Base-by-base conservation (phyloP, 768 basidiomycete species). In the Suillus lakei region DNA sequence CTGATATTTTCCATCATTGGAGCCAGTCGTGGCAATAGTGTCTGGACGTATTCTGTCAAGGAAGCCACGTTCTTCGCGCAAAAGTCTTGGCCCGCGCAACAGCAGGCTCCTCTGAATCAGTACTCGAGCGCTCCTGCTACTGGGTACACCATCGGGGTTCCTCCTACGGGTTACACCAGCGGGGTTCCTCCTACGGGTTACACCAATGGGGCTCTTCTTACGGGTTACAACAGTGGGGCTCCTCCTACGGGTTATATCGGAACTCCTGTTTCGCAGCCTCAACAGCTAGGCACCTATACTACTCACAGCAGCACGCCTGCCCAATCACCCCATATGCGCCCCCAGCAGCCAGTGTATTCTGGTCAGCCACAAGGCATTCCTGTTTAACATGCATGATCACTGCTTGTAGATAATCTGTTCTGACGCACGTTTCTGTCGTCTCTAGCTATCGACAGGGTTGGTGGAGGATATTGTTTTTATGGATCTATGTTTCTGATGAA, bases 31-130 rank as follows among this genome's bases (percentile, higher is more conserved):
- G 80, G 81, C 10, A 64, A 74, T 56, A 32, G 50, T 10, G 63
- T 78, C 23, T 82, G 81, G 81, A 60, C 68, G 16, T 68, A 65
- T 8, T 71, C 76, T 12, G 81, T 82, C 56, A 74, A 68, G 38
- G 74, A 77, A 18, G 70, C 70, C 16, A 63, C 43, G 21, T 69
- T 77, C 16, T 64, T 69, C 8, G 69, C 68, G 62, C 44, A 72
- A 44, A 38, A 34, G 41, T 43, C 62, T 39, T 56, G 62, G 23
- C 43, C 63, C 6, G 60, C 23, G 41, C 69, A 68, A 34, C 62
- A 62, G 8, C 66, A 60, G 36, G 65, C 66, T 30, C 65, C 70
- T 5, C 72, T 72, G 73, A 36, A 43, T 18, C 62, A 70, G 60
- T 68, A 72, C 51, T 28, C 51, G n/a, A 9, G 53, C 43, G 43